Evolutionary conservation across 2,329 filamentous ascomycete genomes (phyloP).

Genomic region (Whalleya microplaca): DNA sequence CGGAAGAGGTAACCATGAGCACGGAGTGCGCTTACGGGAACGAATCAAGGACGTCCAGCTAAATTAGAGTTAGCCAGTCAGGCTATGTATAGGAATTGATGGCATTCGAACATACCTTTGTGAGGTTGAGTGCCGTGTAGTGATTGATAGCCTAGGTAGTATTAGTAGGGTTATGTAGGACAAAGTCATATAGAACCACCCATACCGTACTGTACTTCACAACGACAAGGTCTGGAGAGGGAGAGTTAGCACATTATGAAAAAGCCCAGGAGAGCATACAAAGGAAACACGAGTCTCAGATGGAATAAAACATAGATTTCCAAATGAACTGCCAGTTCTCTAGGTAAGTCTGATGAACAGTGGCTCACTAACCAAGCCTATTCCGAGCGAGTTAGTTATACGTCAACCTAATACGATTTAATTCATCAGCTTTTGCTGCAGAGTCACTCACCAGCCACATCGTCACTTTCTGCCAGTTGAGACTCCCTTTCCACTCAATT

Average conservation of each 20-base stretch:
- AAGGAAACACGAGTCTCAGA: background rate
- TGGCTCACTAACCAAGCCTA: background rate
- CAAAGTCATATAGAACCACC: background rate
- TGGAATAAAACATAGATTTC: background rate
- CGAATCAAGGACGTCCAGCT: background rate
- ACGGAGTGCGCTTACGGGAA: background rate
- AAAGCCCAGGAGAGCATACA: background rate
- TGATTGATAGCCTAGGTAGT: conserved; percentile 47
- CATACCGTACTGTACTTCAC: conserved; percentile 49
- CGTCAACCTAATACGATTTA: background rate
- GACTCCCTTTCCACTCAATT: conserved; percentile 25
- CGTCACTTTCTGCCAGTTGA: conserved; percentile 57
- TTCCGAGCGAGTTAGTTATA: background rate
- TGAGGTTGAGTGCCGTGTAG: conserved; percentile 53
- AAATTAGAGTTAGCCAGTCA: background rate
- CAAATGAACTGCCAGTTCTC: background rate
- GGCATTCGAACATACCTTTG: conserved; percentile 23
- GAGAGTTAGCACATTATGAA: background rate
- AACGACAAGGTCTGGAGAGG: conserved; percentile 54
- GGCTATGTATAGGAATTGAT: background rate
- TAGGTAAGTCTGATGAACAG: background rate
- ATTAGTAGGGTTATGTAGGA: background rate
- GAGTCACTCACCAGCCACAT: conserved; percentile 4
- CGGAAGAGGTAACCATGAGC: background rate
- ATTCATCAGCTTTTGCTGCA: background rate